Base-by-base conservation (phyloP, 108 stramenopile species). In the Cyclotella cryptica region DNA sequence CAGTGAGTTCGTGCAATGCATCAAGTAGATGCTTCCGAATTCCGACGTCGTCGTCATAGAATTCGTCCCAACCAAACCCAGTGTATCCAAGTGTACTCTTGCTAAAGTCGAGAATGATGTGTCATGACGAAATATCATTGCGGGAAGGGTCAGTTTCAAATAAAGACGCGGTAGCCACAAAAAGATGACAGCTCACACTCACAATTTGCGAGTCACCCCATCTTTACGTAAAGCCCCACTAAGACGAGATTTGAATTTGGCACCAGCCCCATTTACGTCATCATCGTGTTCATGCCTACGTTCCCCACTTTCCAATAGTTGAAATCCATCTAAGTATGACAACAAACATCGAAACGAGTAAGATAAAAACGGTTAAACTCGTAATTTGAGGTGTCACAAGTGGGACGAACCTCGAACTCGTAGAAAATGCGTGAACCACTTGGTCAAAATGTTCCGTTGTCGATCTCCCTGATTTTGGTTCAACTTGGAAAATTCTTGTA, bases 1-100 rank as follows among this genome's bases (percentile, higher is more conserved):
- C 44, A 46, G 45, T 53, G 2, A 78, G 15, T 15, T 40, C 47
- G 0, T 28, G 30, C 35, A 78, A 66, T 11, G 71, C 59, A 46
- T 81, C 76, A 44, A 81, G 49, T 18, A 85, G 66, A 27, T 77
- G 67, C 2, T 63, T 67, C 30, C 62, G 52, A 18, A 92, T 82
- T 7, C 93, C 93, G 3, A 89, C 88, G 30, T 79, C 79, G 17
- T 86, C 86, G 69, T 94, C 88, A 62, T 82, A 72, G 35, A 87
- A 86, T 81, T 95, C 93, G 72, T 95, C 93, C 86, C 88, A 90
- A 1, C 90, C 89, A 55, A 58, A 82, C 0, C 93, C 93, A 26
- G 88, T 87, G 58, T 95, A 95, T 12, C 77, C 79, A 15, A 58
- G 52, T 29, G 68, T 41, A 10, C 80, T 80, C 10, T 71, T 72